These are phyloP conservation scores for Aspergillus coremiiformis DNA, from an alignment of 495 filamentous ascomycete genomes.

Conservation along the genomic window DNA sequence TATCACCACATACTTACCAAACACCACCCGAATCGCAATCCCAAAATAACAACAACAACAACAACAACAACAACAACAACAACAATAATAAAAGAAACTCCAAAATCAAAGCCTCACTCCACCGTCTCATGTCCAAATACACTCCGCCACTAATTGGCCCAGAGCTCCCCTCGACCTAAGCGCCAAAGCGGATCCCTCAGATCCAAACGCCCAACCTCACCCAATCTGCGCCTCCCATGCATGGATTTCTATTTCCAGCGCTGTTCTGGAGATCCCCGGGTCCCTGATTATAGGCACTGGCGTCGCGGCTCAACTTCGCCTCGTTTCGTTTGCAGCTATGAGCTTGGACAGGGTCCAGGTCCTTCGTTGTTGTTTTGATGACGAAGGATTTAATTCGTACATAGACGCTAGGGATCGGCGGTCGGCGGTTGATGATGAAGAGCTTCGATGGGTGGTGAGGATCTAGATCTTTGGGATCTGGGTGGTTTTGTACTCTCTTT, in stretches of 20 bases:
- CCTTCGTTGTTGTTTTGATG: not conserved
- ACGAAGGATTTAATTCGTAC: not conserved
- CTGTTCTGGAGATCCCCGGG: not conserved
- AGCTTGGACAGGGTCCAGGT: not conserved
- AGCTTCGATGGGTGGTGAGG: not conserved
- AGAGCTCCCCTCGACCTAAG: slow-evolving; percentile 1
- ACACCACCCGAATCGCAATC: not conserved
- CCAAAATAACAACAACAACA: not conserved
- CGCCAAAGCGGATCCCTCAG: not conserved
- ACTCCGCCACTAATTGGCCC: not conserved
- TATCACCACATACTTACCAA: not conserved
- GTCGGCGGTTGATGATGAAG: not conserved
- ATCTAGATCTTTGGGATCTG: not conserved
- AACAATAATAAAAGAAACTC: not conserved
- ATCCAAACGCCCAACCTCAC: not conserved
- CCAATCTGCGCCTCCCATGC: not conserved
- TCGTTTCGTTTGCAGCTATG: not conserved
- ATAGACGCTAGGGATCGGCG: not conserved
- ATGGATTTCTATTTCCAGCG: not conserved
- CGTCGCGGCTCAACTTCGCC: not conserved
- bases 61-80: not conserved
- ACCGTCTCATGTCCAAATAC: not conserved
- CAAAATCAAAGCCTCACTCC: not conserved
- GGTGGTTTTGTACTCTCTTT: not conserved
- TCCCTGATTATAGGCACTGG: not conserved